Evolutionary conservation across 1,284 basidiomycete genomes (phyloP).

Genomic region (Paramarasmius palmivorus): DNA sequence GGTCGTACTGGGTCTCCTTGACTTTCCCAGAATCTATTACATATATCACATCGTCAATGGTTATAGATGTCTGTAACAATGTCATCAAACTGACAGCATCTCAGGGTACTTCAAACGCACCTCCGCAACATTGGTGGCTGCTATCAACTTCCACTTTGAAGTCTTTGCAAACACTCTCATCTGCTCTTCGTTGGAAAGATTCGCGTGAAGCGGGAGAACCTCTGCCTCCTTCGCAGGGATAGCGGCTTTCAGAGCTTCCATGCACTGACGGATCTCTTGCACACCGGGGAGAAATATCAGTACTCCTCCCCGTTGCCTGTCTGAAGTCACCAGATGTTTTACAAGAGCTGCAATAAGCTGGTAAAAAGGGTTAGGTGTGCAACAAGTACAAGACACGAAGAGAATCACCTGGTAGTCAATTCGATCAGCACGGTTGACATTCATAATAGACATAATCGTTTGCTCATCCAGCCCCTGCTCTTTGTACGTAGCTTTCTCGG

Average conservation of each 20-base stretch:
- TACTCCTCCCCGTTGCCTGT: slow-evolving; percentile 62
- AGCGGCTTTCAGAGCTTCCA: slow-evolving; percentile 60
- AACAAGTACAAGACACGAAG: neutral
- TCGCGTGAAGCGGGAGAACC: slow-evolving; percentile 87
- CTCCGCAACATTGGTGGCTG: slow-evolving; percentile 89
- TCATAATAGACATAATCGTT: slow-evolving; percentile 57
- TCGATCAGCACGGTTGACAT: slow-evolving; percentile 60
- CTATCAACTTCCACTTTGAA: slow-evolving; percentile 82
- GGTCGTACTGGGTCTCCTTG: slow-evolving; percentile 87
- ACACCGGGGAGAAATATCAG: slow-evolving; percentile 90
- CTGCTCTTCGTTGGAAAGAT: slow-evolving; percentile 86
- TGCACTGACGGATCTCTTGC: slow-evolving; percentile 83
- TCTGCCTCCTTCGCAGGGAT: slow-evolving; percentile 45
- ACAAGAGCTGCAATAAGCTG: slow-evolving; percentile 73
- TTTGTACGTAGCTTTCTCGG: slow-evolving; percentile 47
- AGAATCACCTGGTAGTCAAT: slow-evolving; percentile 72
- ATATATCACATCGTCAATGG: slow-evolving; percentile 88
- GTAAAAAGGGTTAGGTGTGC: too few relatives aligned
- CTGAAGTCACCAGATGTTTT: slow-evolving; percentile 60
- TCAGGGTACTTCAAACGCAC: slow-evolving; percentile 31
- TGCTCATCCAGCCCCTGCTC: slow-evolving; percentile 56
- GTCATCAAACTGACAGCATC: neutral
- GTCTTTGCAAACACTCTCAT: slow-evolving; percentile 73
- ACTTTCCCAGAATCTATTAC: slow-evolving; percentile 88
- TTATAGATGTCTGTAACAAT: slow-evolving; percentile 81